Evolutionary conservation across 345 rosid genomes (phyloP).

Genomic region (Hibiscus tridactylites): DNA sequence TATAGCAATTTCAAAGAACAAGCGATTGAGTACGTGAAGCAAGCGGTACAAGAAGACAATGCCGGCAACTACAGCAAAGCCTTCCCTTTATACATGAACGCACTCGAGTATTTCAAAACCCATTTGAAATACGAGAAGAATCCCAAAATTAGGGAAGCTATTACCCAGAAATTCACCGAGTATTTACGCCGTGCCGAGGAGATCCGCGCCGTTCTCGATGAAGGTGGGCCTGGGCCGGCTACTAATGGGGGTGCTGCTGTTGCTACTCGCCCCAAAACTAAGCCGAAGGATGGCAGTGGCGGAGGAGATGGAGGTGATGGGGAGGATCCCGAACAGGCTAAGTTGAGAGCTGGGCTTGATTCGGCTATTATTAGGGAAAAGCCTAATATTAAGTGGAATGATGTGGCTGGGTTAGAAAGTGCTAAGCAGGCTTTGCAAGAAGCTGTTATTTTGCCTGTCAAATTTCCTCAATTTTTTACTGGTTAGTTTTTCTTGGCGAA

Average conservation of each 20-base stretch:
- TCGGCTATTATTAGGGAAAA: conserved; percentile 60
- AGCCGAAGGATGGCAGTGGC: conserved; percentile 44
- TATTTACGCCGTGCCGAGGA: conserved; percentile 79
- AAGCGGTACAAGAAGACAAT: conserved; percentile 68
- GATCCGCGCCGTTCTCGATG: conserved; percentile 67
- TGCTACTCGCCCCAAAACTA: conserved; percentile 52
- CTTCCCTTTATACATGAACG: conserved; percentile 22
- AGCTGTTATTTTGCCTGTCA: conserved; percentile 77
- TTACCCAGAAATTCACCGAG: conserved; percentile 69
- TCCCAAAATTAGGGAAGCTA: conserved; percentile 26
- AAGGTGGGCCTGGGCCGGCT: conserved; percentile 52
- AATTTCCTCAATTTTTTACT: conserved; percentile 74
- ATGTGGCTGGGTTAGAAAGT: conserved; percentile 74
- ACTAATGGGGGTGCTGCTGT: conserved; percentile 59
- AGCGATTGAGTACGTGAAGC: conserved; percentile 17
- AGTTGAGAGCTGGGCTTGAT: conserved; percentile 57
- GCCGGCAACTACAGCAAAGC: conserved; percentile 75
- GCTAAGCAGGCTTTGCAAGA: conserved; percentile 76
- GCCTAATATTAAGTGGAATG: conserved; percentile 35
- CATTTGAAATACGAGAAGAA: conserved; percentile 34
- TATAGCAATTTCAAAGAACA: conserved; percentile 23
- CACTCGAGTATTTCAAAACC: background rate
- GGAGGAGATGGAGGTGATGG: conserved; percentile 43
- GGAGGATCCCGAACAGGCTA: conserved; percentile 64
- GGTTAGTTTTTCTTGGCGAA: conserved; percentile 19